These are phyloP conservation scores for Hamamelis virginiana DNA, from an alignment of 164 flowering plant species.

Conservation along the genomic window DNA sequence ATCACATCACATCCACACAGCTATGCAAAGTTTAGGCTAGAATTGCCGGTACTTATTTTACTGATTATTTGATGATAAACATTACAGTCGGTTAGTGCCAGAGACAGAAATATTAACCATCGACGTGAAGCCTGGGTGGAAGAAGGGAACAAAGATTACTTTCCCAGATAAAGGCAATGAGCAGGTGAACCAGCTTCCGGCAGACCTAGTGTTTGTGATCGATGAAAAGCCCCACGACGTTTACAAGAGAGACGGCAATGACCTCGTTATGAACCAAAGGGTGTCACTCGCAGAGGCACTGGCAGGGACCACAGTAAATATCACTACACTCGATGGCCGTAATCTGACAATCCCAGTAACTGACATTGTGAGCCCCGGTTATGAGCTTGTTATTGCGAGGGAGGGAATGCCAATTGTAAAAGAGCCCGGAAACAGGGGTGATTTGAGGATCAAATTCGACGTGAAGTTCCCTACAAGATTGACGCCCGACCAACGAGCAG, in stretches of 20 bases:
- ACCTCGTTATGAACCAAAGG: conserved; percentile 37
- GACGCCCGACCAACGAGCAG: conserved; percentile 50
- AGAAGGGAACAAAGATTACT: conserved; percentile 68
- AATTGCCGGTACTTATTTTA: not conserved
- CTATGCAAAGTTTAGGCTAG: no score
- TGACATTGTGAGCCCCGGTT: conserved; percentile 54
- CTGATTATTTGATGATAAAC: not conserved
- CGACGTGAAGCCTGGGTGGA: conserved; percentile 75
- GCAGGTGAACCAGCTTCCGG: conserved; percentile 56
- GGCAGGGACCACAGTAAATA: conserved; percentile 45
- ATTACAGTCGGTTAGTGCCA: conserved; percentile 27
- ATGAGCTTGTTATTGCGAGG: conserved; percentile 41
- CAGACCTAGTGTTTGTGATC: conserved; percentile 63
- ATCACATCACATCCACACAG: no score
- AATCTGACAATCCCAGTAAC: conserved; percentile 41
- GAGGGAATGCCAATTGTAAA: conserved; percentile 70
- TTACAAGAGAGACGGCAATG: conserved; percentile 59
- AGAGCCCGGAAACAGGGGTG: conserved; percentile 53
- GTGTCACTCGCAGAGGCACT: conserved; percentile 58
- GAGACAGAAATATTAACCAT: conserved; percentile 61
- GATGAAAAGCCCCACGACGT: conserved; percentile 61
- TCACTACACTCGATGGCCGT: conserved; percentile 57
- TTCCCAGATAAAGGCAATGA: conserved; percentile 73
- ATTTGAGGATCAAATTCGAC: conserved; percentile 53
- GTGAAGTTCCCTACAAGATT: conserved; percentile 55